These are phyloP conservation scores for Venturia pyrina DNA, from an alignment of 2,329 filamentous ascomycete genomes.

Conservation along the genomic window DNA sequence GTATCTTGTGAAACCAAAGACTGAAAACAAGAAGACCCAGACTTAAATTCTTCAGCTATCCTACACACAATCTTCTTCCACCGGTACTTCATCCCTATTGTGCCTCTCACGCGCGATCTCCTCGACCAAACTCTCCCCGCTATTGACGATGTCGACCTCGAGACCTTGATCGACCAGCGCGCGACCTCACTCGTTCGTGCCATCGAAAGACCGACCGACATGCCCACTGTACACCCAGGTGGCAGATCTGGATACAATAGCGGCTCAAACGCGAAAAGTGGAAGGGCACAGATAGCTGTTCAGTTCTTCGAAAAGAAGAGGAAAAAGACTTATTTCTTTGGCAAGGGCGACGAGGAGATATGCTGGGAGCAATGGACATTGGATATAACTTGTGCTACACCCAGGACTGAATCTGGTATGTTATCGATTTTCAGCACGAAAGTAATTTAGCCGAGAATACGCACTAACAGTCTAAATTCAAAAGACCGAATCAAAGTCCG, in stretches of 20 bases:
- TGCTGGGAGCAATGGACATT: conserved; percentile 97
- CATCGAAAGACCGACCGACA: conserved; percentile 45
- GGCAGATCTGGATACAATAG: conserved; percentile 16
- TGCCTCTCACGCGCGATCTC: conserved; percentile 75
- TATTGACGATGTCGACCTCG: conserved; percentile 81
- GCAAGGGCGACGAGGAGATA: conserved; percentile 72
- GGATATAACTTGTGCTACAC: conserved; percentile 85
- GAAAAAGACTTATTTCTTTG: conserved; percentile 65
- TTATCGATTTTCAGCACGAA: conserved; percentile 12
- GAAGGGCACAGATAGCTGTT: conserved; percentile 69
- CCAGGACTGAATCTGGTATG: conserved; percentile 77
- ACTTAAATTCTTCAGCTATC: conserved; percentile 49
- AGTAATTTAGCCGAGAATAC: not conserved
- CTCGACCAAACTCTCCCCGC: conserved; percentile 84
- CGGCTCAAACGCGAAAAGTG: conserved; percentile 26
- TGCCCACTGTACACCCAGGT: conserved; percentile 24
- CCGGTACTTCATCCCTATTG: conserved; percentile 83
- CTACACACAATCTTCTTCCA: conserved; percentile 98
- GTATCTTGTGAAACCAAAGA: conserved; percentile 33
- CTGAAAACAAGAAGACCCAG: not conserved
- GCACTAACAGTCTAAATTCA: not conserved
- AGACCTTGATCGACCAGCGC: conserved; percentile 86
- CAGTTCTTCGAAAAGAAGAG: conserved; percentile 93
- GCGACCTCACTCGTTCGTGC: conserved; percentile 70
- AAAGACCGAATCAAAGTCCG: conserved; percentile 80